A percentile compares a stretch with the other conserved stretches of the same genome.
phyloP scores from a whole-genome alignment of 1,284 basidiomycete genomes.

The Meira miltonrushii region DNA sequence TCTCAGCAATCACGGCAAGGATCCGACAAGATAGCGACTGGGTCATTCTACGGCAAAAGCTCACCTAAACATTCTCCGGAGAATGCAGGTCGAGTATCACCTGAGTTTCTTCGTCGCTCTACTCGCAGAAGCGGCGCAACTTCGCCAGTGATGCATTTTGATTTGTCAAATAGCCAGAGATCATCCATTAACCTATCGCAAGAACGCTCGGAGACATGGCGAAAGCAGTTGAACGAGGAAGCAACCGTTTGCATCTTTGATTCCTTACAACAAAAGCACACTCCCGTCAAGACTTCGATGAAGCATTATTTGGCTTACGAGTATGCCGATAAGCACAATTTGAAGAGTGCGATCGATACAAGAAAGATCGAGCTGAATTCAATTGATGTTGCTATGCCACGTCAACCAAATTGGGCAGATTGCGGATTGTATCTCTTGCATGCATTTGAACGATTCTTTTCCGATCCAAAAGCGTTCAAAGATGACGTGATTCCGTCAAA shows the following conservation, averaged over 20 bases:
- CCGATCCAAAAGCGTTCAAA: conserved; percentile 19
- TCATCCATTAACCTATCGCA: background rate
- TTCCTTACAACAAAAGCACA: conserved; percentile 71
- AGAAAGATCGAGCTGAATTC: conserved; percentile 7
- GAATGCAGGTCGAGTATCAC: background rate
- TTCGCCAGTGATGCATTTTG: background rate
- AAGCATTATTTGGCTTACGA: conserved; percentile 69
- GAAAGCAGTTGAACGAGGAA: conserved; percentile 12
- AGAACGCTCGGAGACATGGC: conserved; percentile 10
- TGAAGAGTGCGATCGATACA: conserved; percentile 22
- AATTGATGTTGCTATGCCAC: conserved; percentile 55
- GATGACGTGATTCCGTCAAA: background rate
- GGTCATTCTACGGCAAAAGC: too few species aligned
- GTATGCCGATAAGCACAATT: conserved; percentile 68
- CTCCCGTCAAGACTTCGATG: conserved; percentile 63
- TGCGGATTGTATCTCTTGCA: conserved; percentile 61
- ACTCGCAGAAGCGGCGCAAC: conserved; percentile 12
- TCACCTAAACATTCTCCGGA: background rate
- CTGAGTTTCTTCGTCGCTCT: background rate
- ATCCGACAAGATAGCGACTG: too few species aligned
- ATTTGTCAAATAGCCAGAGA: background rate
- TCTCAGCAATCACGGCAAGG: too few species aligned
- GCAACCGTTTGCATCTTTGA: conserved; percentile 59
- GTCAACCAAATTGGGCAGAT: conserved; percentile 76
- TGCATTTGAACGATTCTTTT: conserved; percentile 45